Percentiles rank a stretch among this genome's conserved stretches.
Conservation (phyloP, 2,329 filamentous ascomycete species). For the Nemania diffusa region DNA sequence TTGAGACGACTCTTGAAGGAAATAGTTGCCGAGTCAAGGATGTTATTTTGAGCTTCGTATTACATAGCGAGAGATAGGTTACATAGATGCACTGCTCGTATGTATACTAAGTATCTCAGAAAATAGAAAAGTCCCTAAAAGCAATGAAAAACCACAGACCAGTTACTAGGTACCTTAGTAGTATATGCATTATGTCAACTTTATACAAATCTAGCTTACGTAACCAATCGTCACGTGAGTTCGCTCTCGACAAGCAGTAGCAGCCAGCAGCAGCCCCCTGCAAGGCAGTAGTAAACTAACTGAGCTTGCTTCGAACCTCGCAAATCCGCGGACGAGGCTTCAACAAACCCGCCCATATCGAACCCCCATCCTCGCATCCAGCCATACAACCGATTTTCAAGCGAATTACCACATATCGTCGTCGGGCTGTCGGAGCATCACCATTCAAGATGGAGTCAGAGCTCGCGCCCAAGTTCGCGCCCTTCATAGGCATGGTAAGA, state of each 20-base stretch:
- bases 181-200: too few relatives aligned
- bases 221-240: conserved; percentile 24
- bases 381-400: not conserved
- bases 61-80: not conserved
- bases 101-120: too few relatives aligned
- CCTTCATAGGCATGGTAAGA: conserved; percentile 88
- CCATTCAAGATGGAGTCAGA: conserved; percentile 59
- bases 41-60: not conserved
- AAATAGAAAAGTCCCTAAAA: too few relatives aligned
- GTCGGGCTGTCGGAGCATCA: not conserved
- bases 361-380: not conserved
- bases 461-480: conserved; percentile 81
- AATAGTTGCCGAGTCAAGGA: not conserved
- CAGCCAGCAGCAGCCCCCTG: conserved; percentile 20
- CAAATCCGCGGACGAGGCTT: conserved; percentile 20
- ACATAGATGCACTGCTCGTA: not conserved
- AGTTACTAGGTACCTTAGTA: too few relatives aligned
- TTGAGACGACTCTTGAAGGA: not conserved
- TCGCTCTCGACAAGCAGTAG: not conserved
- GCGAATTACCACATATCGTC: not conserved
- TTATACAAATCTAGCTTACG: conserved; percentile 22
- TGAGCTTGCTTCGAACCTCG: conserved; percentile 19
- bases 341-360: conserved; percentile 12
- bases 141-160: too few relatives aligned
- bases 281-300: conserved; percentile 28